A percentile compares a stretch with the other conserved stretches of the same genome.
phyloP scores from a whole-genome alignment of 2,329 filamentous ascomycete species.

The Epichloe sibirici region DNA sequence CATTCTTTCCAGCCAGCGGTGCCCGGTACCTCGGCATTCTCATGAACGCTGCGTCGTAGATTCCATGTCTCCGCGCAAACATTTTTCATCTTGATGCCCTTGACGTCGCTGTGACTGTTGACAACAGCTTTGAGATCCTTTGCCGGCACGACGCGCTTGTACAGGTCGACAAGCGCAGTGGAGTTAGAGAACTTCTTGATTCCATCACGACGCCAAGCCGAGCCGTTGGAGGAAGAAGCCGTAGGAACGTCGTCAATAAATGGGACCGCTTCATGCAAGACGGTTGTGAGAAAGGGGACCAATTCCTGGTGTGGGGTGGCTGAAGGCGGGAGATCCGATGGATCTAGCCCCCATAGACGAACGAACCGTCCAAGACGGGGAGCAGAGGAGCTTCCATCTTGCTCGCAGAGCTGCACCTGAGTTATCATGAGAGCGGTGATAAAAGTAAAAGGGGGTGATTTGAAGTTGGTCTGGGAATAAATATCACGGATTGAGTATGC shows the following conservation, averaged over 20 bases:
- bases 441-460: not conserved
- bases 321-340: conserved; percentile 33
- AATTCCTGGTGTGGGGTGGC: conserved; percentile 30
- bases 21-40: conserved; percentile 33
- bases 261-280: conserved; percentile 45
- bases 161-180: conserved; percentile 38
- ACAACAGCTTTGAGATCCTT: conserved; percentile 29
- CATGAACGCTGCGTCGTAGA: conserved; percentile 50
- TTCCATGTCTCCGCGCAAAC: conserved; percentile 45
- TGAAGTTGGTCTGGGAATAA: not conserved
- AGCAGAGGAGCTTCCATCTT: not conserved
- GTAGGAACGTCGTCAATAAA: conserved; percentile 43
- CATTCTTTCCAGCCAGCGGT: conserved; percentile 56
- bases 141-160: conserved; percentile 35
- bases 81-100: conserved; percentile 10
- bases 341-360: conserved; percentile 39
- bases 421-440: not conserved
- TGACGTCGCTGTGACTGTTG: conserved; percentile 18
- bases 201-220: conserved; percentile 38
- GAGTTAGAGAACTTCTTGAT: conserved; percentile 37
- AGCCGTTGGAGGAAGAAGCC: not conserved
- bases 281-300: conserved; percentile 34
- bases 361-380: conserved; percentile 33
- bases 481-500: not conserved
- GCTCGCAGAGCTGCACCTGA: conserved; percentile 8